Evolutionary conservation across 345 rosid species (phyloP), one percentile per base, ranked within the genome.

Genomic region (Punica granatum): DNA sequence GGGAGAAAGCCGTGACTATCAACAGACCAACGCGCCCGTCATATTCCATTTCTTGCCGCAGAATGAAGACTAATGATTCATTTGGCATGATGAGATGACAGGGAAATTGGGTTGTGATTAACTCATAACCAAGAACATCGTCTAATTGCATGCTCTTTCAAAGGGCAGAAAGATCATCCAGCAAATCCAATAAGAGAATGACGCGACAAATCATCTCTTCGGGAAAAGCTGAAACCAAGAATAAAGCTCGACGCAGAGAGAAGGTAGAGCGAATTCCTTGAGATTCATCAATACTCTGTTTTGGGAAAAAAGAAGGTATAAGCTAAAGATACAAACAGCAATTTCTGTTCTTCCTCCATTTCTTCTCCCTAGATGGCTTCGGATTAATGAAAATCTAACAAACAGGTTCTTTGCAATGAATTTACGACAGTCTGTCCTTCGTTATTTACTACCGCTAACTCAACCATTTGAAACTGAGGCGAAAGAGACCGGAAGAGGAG

Each of bases 351-450:
- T n/a, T 51, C n/a, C n/a, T n/a, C n/a, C n/a, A n/a, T 51, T 51
- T 51, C 58, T 51, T 51, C 58, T 51, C 58, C 58, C 58, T 51
- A 51, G 28, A 21, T 51, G 30, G 13, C 58, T 51, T 43, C 23
- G 58, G 58, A 30, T 51, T n/a, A 51, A 51, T 51, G 12, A 13
- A 51, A 51, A n/a, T n/a, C 58, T 51, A 51, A 51, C 58, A 51
- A 11, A 30, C 21, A 51, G 8, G 58, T 51, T 23, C 58, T n/a
- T 51, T 3, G 58, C 11, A 51, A 51, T 51, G 28, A 9, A 51
- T 51, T 51, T 13, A 51, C 3, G 30, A 30, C 11, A 14, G 30
- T 51, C 30, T n/a, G 28, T 51, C 23, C 58, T 51, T n/a, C 23
- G 23, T 51, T 51, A 51, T 51, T 51, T 51, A 23, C 58, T 51